phyloP scores from a whole-genome alignment of 208 protist species.

The Porcisia hertigi region DNA sequence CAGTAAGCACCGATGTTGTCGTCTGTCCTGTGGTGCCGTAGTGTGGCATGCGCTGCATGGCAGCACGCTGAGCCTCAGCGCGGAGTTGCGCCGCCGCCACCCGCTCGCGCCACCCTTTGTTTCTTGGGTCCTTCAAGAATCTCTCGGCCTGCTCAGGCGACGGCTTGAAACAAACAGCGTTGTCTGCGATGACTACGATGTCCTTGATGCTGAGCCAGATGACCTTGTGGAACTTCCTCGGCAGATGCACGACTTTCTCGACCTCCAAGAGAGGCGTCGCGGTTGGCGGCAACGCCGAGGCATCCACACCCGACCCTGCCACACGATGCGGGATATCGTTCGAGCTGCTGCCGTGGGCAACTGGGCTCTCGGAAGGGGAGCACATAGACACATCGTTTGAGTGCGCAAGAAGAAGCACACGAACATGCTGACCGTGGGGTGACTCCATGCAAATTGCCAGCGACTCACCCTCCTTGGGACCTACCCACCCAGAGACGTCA shows the following conservation, averaged over 20 bases:
- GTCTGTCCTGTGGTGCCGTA: constrained; percentile 46
- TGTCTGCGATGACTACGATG: constrained; percentile 70
- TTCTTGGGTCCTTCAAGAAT: constrained; percentile 44
- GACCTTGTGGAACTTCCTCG: constrained; percentile 90
- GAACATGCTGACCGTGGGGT: constrained; percentile 75
- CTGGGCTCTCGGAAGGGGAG: not conserved
- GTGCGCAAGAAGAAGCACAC: constrained; percentile 40
- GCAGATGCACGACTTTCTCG: constrained; percentile 61
- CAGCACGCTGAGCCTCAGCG: constrained; percentile 40
- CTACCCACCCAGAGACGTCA: constrained; percentile 54
- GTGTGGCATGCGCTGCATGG: constrained; percentile 51
- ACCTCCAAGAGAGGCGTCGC: not conserved
- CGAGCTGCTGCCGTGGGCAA: not conserved
- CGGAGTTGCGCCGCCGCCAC: constrained; percentile 43
- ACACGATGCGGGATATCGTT: not conserved
- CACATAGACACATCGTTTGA: not conserved
- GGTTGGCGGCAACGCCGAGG: not conserved
- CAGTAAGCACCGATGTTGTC: constrained; percentile 56
- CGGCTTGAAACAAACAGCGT: constrained; percentile 66
- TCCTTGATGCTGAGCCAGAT: constrained; percentile 85
- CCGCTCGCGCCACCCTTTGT: constrained; percentile 43
- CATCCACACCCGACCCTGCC: not conserved
- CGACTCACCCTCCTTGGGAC: constrained; percentile 43
- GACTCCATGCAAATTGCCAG: constrained; percentile 74
- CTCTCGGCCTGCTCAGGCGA: constrained; percentile 76